A percentile compares a stretch with the other conserved stretches of the same genome.
These are phyloP conservation scores for Flaveria sonorensis DNA, from an alignment of 129 eudicot genomes.

Conservation along the genomic window DNA sequence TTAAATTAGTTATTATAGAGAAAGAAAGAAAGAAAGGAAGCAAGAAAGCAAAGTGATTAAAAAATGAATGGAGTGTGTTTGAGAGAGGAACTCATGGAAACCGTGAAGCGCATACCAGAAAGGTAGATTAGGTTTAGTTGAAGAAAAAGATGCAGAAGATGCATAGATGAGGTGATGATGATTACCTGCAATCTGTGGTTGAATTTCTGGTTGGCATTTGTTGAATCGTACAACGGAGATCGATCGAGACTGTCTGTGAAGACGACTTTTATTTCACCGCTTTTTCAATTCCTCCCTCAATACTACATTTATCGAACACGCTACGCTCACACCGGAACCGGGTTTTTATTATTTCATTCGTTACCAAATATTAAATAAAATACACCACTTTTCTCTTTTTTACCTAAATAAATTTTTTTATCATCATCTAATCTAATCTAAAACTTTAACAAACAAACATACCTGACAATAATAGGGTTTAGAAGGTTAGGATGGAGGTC, in stretches of 20 bases:
- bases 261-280: conserved; percentile 38
- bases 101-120: conserved; percentile 39
- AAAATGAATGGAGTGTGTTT: conserved; percentile 13
- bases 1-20: too few species aligned
- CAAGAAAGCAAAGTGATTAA: neutral
- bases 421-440: too few species aligned
- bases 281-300: conserved; percentile 21
- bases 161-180: neutral
- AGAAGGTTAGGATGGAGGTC: too few species aligned
- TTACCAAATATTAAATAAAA: too few species aligned
- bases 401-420: too few species aligned
- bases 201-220: conserved; percentile 19
- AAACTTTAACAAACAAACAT: too few species aligned
- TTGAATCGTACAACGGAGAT: conserved; percentile 25
- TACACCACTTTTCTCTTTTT: too few species aligned
- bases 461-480: too few species aligned
- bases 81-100: conserved; percentile 28
- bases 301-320: conserved; percentile 11
- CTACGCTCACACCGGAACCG: conserved; percentile 17
- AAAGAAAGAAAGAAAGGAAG: neutral
- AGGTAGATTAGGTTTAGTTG: conserved; percentile 35
- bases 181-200: neutral
- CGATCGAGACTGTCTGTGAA: conserved; percentile 29
- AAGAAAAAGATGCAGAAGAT: neutral
- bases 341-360: neutral